Conservation (phyloP, 2,329 filamentous ascomycete species). For the Claviceps monticola region DNA sequence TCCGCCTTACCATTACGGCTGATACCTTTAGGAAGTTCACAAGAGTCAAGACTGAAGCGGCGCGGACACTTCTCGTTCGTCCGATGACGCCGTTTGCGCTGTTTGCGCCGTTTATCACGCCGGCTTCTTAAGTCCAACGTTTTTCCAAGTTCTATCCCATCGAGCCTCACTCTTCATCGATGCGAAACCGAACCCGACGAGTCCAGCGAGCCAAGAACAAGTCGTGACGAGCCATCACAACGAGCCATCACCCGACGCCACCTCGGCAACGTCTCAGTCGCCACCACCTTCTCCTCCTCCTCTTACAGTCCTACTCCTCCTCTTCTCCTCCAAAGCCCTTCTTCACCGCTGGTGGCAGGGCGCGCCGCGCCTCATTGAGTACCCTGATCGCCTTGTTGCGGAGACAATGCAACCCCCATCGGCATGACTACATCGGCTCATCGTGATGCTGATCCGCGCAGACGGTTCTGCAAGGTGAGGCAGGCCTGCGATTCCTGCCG, state of each 20-base stretch:
- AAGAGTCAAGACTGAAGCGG: not conserved
- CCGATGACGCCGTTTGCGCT: not conserved
- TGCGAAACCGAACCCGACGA: not conserved
- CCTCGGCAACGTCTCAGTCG: not conserved
- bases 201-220: too few species aligned
- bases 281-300: not conserved
- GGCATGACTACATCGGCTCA: conserved; percentile 1
- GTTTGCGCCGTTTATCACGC: not conserved
- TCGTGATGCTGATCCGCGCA: not conserved
- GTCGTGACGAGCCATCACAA: not conserved
- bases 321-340: not conserved
- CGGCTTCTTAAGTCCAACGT: not conserved
- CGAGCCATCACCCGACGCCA: not conserved
- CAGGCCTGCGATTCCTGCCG: conserved; percentile 21
- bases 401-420: conserved; percentile 2
- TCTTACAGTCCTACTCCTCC: not conserved
- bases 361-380: not conserved
- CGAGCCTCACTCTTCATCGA: not conserved
- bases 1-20: not conserved
- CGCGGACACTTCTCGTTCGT: conserved; percentile 2
- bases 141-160: not conserved
- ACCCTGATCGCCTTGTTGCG: not conserved
- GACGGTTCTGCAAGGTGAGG: conserved; percentile 10
- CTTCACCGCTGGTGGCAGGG: not conserved
- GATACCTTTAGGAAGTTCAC: not conserved